Conservation (phyloP, 1,284 basidiomycete species). For the Leccinum fuscescens region DNA sequence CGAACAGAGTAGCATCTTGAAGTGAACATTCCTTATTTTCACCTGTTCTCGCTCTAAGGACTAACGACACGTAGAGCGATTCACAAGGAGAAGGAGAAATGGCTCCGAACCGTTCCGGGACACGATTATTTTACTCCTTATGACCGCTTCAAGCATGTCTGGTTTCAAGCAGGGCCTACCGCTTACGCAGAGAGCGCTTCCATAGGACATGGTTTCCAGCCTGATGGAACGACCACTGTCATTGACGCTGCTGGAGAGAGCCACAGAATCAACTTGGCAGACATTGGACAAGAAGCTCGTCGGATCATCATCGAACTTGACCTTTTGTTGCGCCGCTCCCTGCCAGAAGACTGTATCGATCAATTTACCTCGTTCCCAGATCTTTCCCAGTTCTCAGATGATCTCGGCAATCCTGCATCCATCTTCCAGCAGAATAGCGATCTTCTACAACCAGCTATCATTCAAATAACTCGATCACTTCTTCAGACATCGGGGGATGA, state of each 20-base stretch:
- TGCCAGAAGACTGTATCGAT: neutral
- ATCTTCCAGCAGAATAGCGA: neutral
- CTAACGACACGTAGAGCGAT: neutral
- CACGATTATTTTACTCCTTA: neutral
- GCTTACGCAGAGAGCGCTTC: neutral
- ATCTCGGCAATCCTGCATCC: neutral
- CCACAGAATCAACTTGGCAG: neutral
- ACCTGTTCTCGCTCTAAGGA: neutral
- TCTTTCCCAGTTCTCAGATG: neutral
- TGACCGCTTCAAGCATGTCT: conserved; percentile 4
- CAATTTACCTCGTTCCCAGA: neutral
- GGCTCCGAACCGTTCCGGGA: neutral
- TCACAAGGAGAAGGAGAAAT: neutral
- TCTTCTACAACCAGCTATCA: neutral
- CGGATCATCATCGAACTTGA: neutral
- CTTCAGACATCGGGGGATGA: neutral
- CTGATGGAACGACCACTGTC: neutral
- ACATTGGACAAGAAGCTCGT: conserved; percentile 1
- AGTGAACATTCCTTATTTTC: neutral
- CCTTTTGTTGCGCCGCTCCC: neutral
- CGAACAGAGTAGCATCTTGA: neutral
- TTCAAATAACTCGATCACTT: neutral
- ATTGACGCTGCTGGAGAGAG: neutral
- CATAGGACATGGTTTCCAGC: conserved; percentile 3
- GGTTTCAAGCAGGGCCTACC: neutral